Evolutionary conservation across 805 yeast genomes (phyloP).

Genomic region (Peterozyma xylosa): DNA sequence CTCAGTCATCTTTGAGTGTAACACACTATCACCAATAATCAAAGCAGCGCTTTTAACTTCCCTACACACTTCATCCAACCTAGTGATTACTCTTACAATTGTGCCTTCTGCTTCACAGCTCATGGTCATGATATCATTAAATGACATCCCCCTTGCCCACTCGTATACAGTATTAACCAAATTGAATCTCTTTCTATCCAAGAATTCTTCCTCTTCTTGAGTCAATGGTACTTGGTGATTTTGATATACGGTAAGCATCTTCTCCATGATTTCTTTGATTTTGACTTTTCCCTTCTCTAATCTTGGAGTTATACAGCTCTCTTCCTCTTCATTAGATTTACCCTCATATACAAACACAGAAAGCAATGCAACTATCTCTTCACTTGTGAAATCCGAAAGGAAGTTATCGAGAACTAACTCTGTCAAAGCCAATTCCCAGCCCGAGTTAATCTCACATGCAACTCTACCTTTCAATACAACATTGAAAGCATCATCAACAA

Average conservation of each 20-base stretch:
- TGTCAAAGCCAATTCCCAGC: constrained; percentile 85
- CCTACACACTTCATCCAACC: constrained; percentile 91
- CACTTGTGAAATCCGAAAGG: constrained; percentile 88
- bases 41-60: constrained; percentile 91
- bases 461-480: constrained; percentile 85
- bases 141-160: constrained; percentile 95
- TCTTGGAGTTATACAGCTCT: constrained; percentile 65
- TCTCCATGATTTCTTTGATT: constrained; percentile 64
- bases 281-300: constrained; percentile 62
- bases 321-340: constrained; percentile 52
- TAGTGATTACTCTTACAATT: constrained; percentile 89
- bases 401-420: constrained; percentile 88
- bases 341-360: constrained; percentile 95
- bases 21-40: constrained; percentile 87
- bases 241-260: constrained; percentile 52
- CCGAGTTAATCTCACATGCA: constrained; percentile 86
- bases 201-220: constrained; percentile 77
- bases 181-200: constrained; percentile 80
- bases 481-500: constrained; percentile 68
- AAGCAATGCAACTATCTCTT: constrained; percentile 90
- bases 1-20: constrained; percentile 81
- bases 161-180: constrained; percentile 91
- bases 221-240: constrained; percentile 69
- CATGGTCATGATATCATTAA: constrained; percentile 83
- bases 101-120: constrained; percentile 94